phyloP scores from a whole-genome alignment of 2,329 filamentous ascomycete genomes.

The Drechslerella dactyloides region DNA sequence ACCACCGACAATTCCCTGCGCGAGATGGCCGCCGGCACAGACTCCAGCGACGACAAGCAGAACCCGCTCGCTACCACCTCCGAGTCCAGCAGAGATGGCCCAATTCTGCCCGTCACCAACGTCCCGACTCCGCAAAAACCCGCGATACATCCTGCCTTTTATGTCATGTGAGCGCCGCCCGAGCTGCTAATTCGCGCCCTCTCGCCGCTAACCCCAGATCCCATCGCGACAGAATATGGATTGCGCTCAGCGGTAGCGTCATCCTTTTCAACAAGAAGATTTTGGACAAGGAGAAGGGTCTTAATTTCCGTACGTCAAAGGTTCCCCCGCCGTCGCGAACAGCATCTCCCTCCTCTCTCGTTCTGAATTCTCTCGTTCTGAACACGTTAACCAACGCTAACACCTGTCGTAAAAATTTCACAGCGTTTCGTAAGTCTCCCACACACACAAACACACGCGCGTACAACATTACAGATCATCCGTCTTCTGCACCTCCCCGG shows the following conservation, averaged over 20 bases:
- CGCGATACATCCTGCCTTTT: conserved; percentile 79
- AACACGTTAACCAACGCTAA: too few relatives aligned
- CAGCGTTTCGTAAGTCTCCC: conserved; percentile 61
- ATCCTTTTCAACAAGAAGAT: conserved; percentile 99
- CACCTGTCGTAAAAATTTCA: conserved; percentile 55
- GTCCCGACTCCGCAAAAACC: conserved; percentile 67
- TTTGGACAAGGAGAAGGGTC: conserved; percentile 71
- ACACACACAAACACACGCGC: conserved; percentile 6
- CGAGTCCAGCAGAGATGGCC: conserved; percentile 29
- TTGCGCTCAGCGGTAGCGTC: conserved; percentile 86
- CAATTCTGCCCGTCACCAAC: conserved; percentile 39
- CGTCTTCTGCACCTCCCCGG: not conserved
- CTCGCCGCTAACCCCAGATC: conserved; percentile 34
- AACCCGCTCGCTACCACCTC: conserved; percentile 29
- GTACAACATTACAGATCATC: not conserved
- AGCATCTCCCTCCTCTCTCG: too few relatives aligned
- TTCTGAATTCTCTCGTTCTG: too few relatives aligned
- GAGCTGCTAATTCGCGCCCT: conserved; percentile 6
- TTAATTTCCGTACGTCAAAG: conserved; percentile 72
- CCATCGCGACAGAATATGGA: conserved; percentile 74
- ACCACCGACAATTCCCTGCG: not conserved
- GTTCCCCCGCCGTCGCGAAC: not conserved
- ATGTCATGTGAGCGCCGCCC: conserved; percentile 69
- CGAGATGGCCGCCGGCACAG: conserved; percentile 27
- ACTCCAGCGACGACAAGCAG: conserved; percentile 34